These are phyloP conservation scores for Bipolaris cookei DNA, from an alignment of 2,329 filamentous ascomycete species.

Conservation along the genomic window DNA sequence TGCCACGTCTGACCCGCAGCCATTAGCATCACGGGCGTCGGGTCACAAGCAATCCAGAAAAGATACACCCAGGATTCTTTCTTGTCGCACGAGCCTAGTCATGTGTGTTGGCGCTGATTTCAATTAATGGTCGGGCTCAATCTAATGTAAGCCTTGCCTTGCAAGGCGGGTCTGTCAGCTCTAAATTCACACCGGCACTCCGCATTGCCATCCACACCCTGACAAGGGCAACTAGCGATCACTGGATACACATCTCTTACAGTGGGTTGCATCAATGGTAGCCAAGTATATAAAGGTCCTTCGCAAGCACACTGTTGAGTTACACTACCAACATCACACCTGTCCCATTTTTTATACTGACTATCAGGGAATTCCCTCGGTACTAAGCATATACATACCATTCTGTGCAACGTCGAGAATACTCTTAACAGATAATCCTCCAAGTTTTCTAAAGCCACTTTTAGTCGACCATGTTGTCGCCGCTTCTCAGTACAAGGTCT, in stretches of 20 bases:
- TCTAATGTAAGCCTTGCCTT: slow-evolving; percentile 19
- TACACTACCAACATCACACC: neutral
- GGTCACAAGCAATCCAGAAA: slow-evolving; percentile 32
- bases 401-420: neutral
- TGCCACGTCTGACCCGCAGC: slow-evolving; percentile 34
- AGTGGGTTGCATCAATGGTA: slow-evolving; percentile 2
- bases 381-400: neutral
- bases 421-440: neutral
- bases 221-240: slow-evolving; percentile 9
- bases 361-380: neutral
- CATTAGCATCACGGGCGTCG: slow-evolving; percentile 28
- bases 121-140: slow-evolving; percentile 19
- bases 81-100: slow-evolving; percentile 25
- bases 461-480: slow-evolving; percentile 31
- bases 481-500: slow-evolving; percentile 35
- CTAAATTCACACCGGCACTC: slow-evolving; percentile 22
- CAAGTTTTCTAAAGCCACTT: neutral
- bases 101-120: slow-evolving; percentile 16
- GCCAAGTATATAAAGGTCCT: slow-evolving; percentile 13
- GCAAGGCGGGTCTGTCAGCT: slow-evolving; percentile 43
- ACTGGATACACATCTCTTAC: slow-evolving; percentile 4
- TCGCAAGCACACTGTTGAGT: slow-evolving; percentile 8
- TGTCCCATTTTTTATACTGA: neutral
- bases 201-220: neutral
- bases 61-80: slow-evolving; percentile 25